Conservation (phyloP, 169 alveolate species). For the Plasmodium inui region DNA sequence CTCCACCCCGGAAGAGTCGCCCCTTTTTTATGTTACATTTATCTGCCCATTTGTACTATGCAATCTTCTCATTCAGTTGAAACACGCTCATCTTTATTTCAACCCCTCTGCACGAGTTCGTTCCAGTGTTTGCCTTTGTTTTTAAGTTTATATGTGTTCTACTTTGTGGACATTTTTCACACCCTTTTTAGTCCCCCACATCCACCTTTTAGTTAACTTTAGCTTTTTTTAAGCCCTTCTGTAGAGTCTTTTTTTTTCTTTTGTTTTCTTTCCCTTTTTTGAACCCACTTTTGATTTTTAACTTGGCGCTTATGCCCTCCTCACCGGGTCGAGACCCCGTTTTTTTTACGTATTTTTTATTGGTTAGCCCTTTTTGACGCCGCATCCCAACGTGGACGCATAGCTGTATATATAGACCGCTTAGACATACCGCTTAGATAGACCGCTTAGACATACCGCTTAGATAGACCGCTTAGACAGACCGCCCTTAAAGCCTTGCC, state of each 20-base stretch:
- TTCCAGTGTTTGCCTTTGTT: not conserved
- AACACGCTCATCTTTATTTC: not conserved
- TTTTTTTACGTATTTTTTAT: conserved; percentile 3
- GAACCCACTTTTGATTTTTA: not conserved
- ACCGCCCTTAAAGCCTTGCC: not conserved
- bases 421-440: not conserved
- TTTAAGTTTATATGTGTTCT: not conserved
- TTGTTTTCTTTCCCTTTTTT: not conserved
- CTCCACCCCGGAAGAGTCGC: not conserved
- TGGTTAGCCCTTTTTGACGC: not conserved
- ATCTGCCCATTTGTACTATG: conserved; percentile 4
- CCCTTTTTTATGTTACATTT: not conserved
- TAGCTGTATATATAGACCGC: not conserved
- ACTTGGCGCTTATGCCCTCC: not conserved
- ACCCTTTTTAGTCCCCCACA: not conserved
- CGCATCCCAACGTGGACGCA: not conserved
- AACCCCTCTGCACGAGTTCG: not conserved
- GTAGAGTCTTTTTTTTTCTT: not conserved
- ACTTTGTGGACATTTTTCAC: not conserved
- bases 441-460: not conserved
- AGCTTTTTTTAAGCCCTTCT: not conserved
- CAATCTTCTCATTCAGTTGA: not conserved
- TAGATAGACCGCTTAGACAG: not conserved
- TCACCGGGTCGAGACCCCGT: not conserved
- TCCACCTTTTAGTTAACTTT: not conserved